Evolutionary conservation across 2,329 filamentous ascomycete species (phyloP), one percentile per base, ranked within the genome.

Genomic region (Aspergillus sp.): DNA sequence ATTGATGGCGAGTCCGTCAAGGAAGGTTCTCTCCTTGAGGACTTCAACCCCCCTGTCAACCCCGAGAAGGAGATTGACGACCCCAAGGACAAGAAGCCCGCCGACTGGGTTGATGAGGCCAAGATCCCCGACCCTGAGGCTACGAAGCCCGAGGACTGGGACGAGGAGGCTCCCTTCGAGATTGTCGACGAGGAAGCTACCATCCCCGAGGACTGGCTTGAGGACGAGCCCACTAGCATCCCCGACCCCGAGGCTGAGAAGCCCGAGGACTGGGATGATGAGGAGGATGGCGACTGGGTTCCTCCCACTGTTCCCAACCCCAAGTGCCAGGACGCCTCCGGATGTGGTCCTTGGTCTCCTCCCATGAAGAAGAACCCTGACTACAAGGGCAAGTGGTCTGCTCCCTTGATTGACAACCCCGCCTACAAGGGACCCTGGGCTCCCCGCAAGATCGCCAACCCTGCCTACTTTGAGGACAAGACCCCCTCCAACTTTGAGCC

Each of bases 361-460:
- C 95, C 95, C 68, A 87, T 91, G 87, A 96, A 88, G 83, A 91
- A 90, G 83, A 98, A 98, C 88, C 91, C 92, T 66, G 90, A 85
- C 66, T 98, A 96, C 88, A 98, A 98, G 91, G 95, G 95, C 88
- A 96, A 96, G 85, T 99, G 95, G 95, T 87, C 86, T 68, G 90
- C 95, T 50, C 91, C 92, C 63, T 86, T 88, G 78, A 92, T 99
- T 71, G 94, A 98, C 81, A 99, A 99, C 88, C 95, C 95, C 61
- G 91, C 85, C 71, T 99, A 98, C 88, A 98, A 98, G 89, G 95
- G 95, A 69, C 83, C 87, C 64, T 99, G 95, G 95, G 87, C 88
- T 75, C 94, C 95, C 70, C 88, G 88, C 81, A 96, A 97, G 90
- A 97, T 99, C 77, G 83, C 90, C 82, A 99, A 99, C 89, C 95